Base-by-base conservation (phyloP, 2,329 filamentous ascomycete genomes). In the Fusarium sp. region DNA sequence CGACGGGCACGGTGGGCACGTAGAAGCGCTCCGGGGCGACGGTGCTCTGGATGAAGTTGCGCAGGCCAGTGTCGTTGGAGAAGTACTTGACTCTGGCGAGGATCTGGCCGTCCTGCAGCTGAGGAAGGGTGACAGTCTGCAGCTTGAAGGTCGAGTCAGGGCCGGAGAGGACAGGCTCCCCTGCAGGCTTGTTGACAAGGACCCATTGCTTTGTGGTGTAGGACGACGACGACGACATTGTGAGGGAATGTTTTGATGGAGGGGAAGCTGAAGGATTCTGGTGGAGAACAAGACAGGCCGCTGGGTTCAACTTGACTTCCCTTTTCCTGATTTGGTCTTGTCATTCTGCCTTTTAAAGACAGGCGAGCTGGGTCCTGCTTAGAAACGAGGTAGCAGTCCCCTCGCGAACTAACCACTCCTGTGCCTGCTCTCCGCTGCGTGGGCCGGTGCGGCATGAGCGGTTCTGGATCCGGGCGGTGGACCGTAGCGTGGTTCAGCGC, bases 121-220 rank as follows among this genome's bases (percentile, higher is more conserved):
- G 53, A 8, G 71, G 70, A 26, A 73, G 61, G n/a, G 61, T 61
- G 7, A 64, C 59, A 0, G 63, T 68, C 61, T 65, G 60, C 7
- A 73, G 52, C 58, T 66, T 64, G 49, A 69, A 73, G 52, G 70
- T 73, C 9, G 71, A 66, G 34, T 73, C 59, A 41, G 64, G 63
- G 26, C 71, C 71, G 3, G 61, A 58, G 34, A 73, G 65, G 26
- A 68, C 52, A 31, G 71, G 71, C 35, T 62, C 63, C 46, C 63
- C 71, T 43, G 64, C 51, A 25, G 70, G 70, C 64, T 69, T 71
- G 48, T 61, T 61, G 56, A 55, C 56, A 32, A 73, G 68, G 53
- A 70, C 57, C 71, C 71, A 73, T 72, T 71, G 70, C 66, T 73
- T 73, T 52, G 70, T 73, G n/a, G 68, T 71, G 42, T 61, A 63